These are phyloP conservation scores for Termitomyces sp. DNA, from an alignment of 768 basidiomycete species.

Conservation along the genomic window DNA sequence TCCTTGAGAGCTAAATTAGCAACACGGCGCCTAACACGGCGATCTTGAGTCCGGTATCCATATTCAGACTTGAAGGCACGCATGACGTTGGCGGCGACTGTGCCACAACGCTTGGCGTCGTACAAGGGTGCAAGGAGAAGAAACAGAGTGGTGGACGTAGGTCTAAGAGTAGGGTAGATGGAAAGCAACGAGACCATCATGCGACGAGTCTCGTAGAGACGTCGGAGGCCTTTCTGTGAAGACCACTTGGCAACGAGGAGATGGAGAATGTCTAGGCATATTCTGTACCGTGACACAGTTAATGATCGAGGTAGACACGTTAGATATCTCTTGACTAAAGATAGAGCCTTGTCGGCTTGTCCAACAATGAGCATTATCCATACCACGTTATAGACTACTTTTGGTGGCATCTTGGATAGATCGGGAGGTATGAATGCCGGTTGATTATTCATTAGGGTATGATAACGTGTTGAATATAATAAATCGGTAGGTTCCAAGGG, in stretches of 20 bases:
- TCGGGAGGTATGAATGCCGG: constrained; percentile 30
- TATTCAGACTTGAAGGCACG: constrained; percentile 43
- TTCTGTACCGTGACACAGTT: constrained; percentile 22
- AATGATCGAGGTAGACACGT: constrained; percentile 39
- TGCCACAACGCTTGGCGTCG: constrained; percentile 45
- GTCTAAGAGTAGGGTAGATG: constrained; percentile 43
- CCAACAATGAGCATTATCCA: constrained; percentile 38
- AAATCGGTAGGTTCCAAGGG: neutral
- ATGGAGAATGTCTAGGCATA: constrained; percentile 51
- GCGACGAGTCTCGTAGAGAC: constrained; percentile 37
- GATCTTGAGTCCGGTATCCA: constrained; percentile 51
- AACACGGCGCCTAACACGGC: constrained; percentile 54
- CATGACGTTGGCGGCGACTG: constrained; percentile 41
- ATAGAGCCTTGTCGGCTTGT: constrained; percentile 31
- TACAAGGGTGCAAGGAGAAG: constrained; percentile 50
- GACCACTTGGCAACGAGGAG: constrained; percentile 34
- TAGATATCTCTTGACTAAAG: constrained; percentile 45
- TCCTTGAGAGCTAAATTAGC: constrained; percentile 58
- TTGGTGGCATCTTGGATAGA: constrained; percentile 29
- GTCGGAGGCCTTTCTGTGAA: constrained; percentile 30
- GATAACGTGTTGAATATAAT: constrained; percentile 22
- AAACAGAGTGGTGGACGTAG: constrained; percentile 54
- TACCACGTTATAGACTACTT: constrained; percentile 39
- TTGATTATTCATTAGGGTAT: constrained; percentile 33
- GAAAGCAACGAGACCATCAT: constrained; percentile 38